Evolutionary conservation across 306 rosid species (phyloP).

Genomic region (Fragaria nilgerrensis): DNA sequence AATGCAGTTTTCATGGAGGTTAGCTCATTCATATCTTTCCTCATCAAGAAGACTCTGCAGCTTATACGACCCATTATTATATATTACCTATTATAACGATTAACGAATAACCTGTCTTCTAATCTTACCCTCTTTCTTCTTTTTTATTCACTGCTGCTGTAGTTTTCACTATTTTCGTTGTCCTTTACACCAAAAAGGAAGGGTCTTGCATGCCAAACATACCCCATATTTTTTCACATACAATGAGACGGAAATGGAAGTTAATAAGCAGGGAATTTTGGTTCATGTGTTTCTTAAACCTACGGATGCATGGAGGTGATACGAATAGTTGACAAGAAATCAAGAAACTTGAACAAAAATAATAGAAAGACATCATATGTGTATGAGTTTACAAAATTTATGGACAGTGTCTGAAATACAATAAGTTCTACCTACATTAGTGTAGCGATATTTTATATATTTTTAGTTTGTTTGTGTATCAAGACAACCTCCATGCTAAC

Average conservation of each 20-base stretch:
- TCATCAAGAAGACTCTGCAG: slow-evolving; percentile 12
- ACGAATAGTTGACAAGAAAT: not conserved
- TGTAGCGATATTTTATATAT: not conserved
- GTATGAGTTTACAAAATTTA: not conserved
- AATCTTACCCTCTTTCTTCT: not conserved
- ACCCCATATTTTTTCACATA: not conserved
- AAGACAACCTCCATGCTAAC: not conserved
- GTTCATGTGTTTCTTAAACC: not conserved
- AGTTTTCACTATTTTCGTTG: slow-evolving; percentile 9
- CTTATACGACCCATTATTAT: slow-evolving; percentile 3
- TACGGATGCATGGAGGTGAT: not conserved
- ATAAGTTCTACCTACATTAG: too few relatives aligned
- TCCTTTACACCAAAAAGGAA: not conserved
- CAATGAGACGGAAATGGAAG: not conserved
- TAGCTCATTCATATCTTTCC: slow-evolving; percentile 59
- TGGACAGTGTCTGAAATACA: too few relatives aligned
- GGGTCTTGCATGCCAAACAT: not conserved
- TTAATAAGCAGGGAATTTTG: not conserved
- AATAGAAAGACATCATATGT: not conserved
- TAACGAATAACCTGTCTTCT: slow-evolving; percentile 14
- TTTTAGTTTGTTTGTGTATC: not conserved
- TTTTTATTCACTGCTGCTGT: not conserved
- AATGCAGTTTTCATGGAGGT: slow-evolving; percentile 44
- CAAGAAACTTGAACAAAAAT: not conserved
- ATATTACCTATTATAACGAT: not conserved